phyloP scores from a whole-genome alignment of 225 moss, liverwort and hornwort species.

The Marchantia paleacea region DNA sequence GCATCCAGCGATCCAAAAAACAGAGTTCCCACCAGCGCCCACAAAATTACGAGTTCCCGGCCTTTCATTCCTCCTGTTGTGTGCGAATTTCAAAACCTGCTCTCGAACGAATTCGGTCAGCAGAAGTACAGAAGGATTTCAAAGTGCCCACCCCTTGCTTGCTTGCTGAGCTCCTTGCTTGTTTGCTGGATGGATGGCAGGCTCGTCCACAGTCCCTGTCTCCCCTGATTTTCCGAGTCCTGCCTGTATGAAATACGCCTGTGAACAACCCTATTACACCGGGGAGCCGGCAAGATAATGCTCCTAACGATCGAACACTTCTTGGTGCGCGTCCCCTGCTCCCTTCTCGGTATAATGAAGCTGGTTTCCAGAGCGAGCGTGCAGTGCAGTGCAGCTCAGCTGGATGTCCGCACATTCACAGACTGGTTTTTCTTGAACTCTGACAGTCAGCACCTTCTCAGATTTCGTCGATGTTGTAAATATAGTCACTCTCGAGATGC shows the following conservation, averaged over 20 bases:
- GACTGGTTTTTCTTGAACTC: background rate
- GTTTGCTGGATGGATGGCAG: background rate
- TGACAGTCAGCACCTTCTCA: background rate
- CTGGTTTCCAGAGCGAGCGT: background rate
- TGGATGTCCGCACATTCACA: background rate
- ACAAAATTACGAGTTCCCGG: background rate
- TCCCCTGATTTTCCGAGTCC: background rate
- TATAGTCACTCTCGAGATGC: constrained; percentile 8
- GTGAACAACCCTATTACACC: background rate
- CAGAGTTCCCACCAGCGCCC: constrained; percentile 19
- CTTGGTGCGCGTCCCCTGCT: constrained; percentile 6
- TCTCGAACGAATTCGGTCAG: background rate
- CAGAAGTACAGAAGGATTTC: background rate
- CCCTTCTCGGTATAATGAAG: background rate
- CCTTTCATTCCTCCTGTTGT: constrained; percentile 30
- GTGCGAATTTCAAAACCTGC: background rate
- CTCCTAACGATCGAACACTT: constrained; percentile 6
- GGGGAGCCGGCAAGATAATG: constrained; percentile 13
- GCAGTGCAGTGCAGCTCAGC: background rate
- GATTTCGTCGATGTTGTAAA: background rate
- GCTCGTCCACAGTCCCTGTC: background rate
- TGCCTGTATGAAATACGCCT: background rate
- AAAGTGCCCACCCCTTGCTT: background rate
- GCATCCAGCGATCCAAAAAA: constrained; percentile 18
- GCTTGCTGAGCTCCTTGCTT: background rate